Evolutionary conservation across 768 basidiomycete genomes (phyloP), one percentile per base, ranked within the genome.

Genomic region (Neoboletus brunneissimus): DNA sequence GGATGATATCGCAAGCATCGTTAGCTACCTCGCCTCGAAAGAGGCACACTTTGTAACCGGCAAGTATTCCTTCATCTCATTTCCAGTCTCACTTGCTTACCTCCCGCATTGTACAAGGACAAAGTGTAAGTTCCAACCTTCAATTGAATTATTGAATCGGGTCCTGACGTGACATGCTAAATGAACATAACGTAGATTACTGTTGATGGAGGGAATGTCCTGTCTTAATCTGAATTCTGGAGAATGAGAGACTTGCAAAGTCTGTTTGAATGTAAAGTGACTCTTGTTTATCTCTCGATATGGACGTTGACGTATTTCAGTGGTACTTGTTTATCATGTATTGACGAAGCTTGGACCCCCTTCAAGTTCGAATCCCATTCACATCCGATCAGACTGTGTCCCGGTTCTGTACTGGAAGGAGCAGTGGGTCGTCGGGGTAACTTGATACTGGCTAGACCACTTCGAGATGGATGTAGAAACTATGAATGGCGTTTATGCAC

Each of bases 21-120:
- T 75, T 0, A 72, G 71, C 1, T 75, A 66, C 48, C 61, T 76
- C 7, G 68, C 67, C 9, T 73, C 72, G 5, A 62, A 71, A 5
- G 71, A 67, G n/a, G 69, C 73, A 4, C 63, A 66, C 42, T 73
- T 71, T 48, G 60, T 77, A 5, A 76, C 73, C 16, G 75, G 73
- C 60, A 51, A 53, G 64, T 40, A 23, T 43, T 18, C 18, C 18
- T 38, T 38, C 37, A 20, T 27, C 18, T 9, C 13, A 4, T 49
- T 22, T 48, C 27, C 9, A 10, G 11, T 20, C 5, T 22, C 31
- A 16, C 31, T 5, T 31, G 10, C 13, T 59, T 11, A 38, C 16
- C 13, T 41, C n/a, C 31, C 6, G 12, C 2, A 18, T 25, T 18
- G n/a, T 15, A 12, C 29, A 10, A 60, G 58, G 59, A 25, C 59